phyloP scores from a whole-genome alignment of 306 rosid species.

The Cicer yamashitae region DNA sequence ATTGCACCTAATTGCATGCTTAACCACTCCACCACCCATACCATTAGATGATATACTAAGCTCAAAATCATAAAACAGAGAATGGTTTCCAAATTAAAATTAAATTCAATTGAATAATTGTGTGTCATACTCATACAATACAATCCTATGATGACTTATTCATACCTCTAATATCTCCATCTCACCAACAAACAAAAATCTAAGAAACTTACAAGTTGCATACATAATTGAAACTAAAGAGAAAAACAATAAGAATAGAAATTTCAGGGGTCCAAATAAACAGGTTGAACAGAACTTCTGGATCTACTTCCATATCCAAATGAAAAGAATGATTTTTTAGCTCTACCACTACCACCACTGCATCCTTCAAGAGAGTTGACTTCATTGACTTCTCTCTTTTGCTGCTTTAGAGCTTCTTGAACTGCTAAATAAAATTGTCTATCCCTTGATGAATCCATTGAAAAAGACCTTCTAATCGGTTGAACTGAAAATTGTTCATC shows the following conservation, averaged over 20 bases:
- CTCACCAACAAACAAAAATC: conserved; percentile 39
- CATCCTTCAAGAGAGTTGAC: conserved; percentile 63
- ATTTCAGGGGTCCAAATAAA: conserved; percentile 62
- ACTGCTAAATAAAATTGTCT: conserved; percentile 76
- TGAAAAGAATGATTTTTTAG: conserved; percentile 77
- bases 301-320: conserved; percentile 83
- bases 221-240: conserved; percentile 19
- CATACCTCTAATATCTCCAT: conserved; percentile 53
- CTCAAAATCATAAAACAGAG: conserved; percentile 9
- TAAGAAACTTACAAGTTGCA: conserved; percentile 46
- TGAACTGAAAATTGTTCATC: conserved; percentile 76
- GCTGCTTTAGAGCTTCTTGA: conserved; percentile 72
- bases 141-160: conserved; percentile 60
- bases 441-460: conserved; percentile 89
- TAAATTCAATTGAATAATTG: conserved; percentile 56
- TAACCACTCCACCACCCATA: neutral
- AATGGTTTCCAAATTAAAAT: conserved; percentile 36
- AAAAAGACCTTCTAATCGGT: conserved; percentile 89
- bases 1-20: no score
- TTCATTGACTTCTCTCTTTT: conserved; percentile 51
- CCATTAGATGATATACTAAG: conserved; percentile 3
- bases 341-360: conserved; percentile 68
- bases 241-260: neutral
- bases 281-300: conserved; percentile 69
- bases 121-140: conserved; percentile 56